Evolutionary conservation across 805 yeast species (phyloP).

Genomic region (Nakazawaea ernobii): DNA sequence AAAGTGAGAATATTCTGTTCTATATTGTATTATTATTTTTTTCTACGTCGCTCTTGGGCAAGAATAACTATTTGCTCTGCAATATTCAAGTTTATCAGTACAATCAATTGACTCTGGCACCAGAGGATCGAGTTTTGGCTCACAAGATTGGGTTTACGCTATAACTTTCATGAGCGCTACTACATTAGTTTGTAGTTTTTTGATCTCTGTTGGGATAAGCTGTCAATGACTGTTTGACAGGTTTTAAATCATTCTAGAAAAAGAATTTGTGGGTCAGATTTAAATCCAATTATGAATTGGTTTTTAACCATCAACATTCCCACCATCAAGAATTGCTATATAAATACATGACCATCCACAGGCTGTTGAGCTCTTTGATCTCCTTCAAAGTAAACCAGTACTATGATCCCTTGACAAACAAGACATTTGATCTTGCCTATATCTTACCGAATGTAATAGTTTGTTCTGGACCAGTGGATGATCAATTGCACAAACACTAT

Average conservation of each 20-base stretch:
- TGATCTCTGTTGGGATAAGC: no score
- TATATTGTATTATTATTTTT: no score
- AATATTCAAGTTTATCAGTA: no score
- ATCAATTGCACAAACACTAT: conserved; percentile 35
- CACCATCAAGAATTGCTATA: neutral
- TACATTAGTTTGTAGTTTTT: no score
- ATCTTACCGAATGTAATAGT: conserved; percentile 63
- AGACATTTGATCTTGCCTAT: conserved; percentile 56
- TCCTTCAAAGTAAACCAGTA: conserved; percentile 3
- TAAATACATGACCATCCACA: neutral
- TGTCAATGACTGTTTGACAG: no score
- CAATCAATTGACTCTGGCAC: no score
- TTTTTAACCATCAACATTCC: neutral
- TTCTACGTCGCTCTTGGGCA: neutral
- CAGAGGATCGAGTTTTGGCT: no score
- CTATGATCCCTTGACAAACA: conserved; percentile 1
- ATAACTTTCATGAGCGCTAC: no score
- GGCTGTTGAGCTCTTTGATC: neutral
- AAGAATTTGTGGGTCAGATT: neutral
- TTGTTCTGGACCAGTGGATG: conserved; percentile 66
- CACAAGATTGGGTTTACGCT: no score
- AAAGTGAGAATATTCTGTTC: no score
- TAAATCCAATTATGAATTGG: neutral
- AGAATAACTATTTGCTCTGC: no score
- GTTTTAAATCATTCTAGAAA: no score